A percentile compares a stretch with the other conserved stretches of the same genome.
Evolutionary conservation across 176 grass and related monocot genomes (phyloP).

Genomic region (Musa acuminata): DNA sequence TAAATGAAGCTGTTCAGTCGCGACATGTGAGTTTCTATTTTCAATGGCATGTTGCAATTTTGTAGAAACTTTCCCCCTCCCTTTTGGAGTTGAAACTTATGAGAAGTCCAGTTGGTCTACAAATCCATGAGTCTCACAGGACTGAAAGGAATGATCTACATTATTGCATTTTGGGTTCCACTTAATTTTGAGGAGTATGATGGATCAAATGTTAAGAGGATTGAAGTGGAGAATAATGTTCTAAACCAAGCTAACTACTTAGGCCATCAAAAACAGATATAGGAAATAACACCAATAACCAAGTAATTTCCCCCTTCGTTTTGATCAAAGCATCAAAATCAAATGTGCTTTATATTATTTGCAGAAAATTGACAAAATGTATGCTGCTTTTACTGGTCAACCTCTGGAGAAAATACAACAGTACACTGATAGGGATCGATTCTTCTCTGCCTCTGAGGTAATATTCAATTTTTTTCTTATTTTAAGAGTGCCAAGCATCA

Average conservation of each 20-base stretch:
- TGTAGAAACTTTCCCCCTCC: not conserved
- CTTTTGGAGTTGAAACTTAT: not conserved
- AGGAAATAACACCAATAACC: too few species aligned
- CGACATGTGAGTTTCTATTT: slow-evolving; percentile 44
- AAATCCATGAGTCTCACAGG: too few species aligned
- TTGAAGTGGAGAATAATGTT: too few species aligned
- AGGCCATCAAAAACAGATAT: not conserved
- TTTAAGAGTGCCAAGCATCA: slow-evolving; percentile 6
- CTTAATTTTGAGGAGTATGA: too few species aligned
- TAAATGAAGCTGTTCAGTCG: slow-evolving; percentile 64
- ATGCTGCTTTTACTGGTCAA: slow-evolving; percentile 84
- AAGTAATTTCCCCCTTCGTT: slow-evolving; percentile 3
- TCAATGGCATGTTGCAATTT: not conserved
- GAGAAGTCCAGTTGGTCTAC: not conserved
- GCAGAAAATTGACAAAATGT: slow-evolving; percentile 99
- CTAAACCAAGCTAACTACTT: not conserved
- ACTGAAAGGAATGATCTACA: too few species aligned
- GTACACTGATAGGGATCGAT: slow-evolving; percentile 90
- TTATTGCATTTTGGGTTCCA: too few species aligned
- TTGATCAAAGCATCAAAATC: slow-evolving; percentile 13
- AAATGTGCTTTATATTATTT: slow-evolving; percentile 15
- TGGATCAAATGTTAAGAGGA: too few species aligned
- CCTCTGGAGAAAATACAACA: slow-evolving; percentile 64
- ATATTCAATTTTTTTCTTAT: not conserved
- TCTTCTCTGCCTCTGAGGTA: slow-evolving; percentile 85